Percentiles rank a stretch among this genome's conserved stretches.
These are phyloP conservation scores for Alternaria sp. DNA, from an alignment of 2,329 filamentous ascomycete species.

Conservation along the genomic window DNA sequence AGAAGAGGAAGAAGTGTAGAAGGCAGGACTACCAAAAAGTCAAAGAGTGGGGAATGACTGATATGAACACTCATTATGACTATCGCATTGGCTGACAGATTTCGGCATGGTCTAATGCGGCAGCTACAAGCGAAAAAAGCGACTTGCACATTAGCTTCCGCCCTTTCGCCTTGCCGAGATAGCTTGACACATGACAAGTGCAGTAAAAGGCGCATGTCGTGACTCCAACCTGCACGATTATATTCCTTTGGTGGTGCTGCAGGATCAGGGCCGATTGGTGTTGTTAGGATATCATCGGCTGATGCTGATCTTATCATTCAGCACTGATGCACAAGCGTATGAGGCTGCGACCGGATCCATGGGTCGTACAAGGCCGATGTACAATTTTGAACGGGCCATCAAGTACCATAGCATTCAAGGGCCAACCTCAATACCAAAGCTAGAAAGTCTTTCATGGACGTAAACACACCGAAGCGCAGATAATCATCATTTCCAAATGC, in stretches of 20 bases:
- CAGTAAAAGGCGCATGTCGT: conserved; percentile 8
- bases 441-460: background rate
- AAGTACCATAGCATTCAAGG: background rate
- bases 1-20: background rate
- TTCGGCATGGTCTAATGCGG: conserved; percentile 21
- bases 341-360: background rate
- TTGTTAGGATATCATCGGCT: conserved; percentile 9
- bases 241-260: background rate
- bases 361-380: background rate
- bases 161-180: conserved; percentile 26
- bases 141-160: conserved; percentile 26
- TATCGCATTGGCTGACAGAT: conserved; percentile 16
- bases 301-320: conserved; percentile 5
- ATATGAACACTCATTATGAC: conserved; percentile 9
- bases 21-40: conserved; percentile 9
- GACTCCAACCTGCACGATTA: conserved; percentile 10
- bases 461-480: background rate
- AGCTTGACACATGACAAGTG: conserved; percentile 15
- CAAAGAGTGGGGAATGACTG: conserved; percentile 18
- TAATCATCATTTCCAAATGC: background rate
- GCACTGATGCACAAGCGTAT: background rate
- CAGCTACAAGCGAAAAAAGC: conserved; percentile 26
- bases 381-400: background rate
- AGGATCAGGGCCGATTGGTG: background rate
- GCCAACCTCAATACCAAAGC: background rate